Base-by-base conservation (phyloP, 2,329 filamentous ascomycete genomes). In the Fusarium pseudoanthophilum region DNA sequence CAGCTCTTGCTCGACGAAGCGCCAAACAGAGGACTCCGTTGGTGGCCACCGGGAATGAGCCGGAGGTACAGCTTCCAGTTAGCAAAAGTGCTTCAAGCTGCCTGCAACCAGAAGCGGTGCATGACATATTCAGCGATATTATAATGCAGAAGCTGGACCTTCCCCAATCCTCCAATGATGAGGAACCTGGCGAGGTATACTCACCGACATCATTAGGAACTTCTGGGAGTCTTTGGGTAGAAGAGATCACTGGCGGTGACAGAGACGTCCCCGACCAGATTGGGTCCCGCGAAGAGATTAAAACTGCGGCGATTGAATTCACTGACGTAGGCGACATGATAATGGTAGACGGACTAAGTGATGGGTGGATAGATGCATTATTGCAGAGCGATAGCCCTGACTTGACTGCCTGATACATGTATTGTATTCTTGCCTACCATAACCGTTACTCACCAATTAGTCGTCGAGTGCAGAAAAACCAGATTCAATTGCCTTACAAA, bases 231-330 rank as follows among this genome's bases (percentile, higher is more conserved):
- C 9, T 11, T 1, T 42, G 21, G 14, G 9, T 15, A 11, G 14
- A 42, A n/a, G 40, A 24, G 40, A 5, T 8, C 2, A 7, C 39
- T 8, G 1, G 39, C 21, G 15, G 39, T 14, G 4, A 40, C 7
- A n/a, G 20, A 40, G 39, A 7, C 20, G 4, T n/a, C 20, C 7
- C 21, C 3, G 7, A 40, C 4, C 21, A n/a, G 21, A 13, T n/a
- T 24, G 21, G 1, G 16, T 42, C 14, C 21, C 40, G 0, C 8
- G 2, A 15, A 16, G 40, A 42, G 21, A 16, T 16, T n/a, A 4
- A 15, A 42, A 10, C 6, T 6, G 24, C 14, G 9, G 21, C 9
- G 39, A 24, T 11, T 42, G 14, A 42, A 10, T 4, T 24, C 21
- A 7, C 21, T 16, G 14, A 42, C 11, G 6, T 15, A 42, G 9